Percentiles rank a stretch among this genome's conserved stretches.
phyloP scores from a whole-genome alignment of 2,329 filamentous ascomycete genomes.

The Incumbomyces lentus region DNA sequence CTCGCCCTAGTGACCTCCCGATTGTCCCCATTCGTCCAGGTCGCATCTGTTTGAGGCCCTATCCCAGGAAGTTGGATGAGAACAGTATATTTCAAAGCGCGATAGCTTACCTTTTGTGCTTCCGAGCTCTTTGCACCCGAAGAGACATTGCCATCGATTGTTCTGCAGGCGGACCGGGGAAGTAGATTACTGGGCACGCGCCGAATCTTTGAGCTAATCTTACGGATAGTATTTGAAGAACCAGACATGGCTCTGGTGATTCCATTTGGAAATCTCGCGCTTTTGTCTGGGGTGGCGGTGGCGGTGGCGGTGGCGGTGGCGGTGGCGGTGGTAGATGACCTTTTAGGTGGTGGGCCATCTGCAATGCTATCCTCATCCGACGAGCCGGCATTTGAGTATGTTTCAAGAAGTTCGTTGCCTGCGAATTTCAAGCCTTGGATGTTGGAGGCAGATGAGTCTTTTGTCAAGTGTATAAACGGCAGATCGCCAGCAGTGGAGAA shows the following conservation, averaged over 20 bases:
- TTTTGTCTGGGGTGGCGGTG: background rate
- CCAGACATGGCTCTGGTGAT: conserved; percentile 1
- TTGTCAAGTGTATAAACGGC: background rate
- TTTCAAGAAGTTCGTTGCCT: background rate
- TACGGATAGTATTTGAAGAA: background rate
- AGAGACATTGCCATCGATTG: background rate
- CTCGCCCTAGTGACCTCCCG: too few relatives aligned
- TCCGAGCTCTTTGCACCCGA: background rate
- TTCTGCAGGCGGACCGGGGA: background rate
- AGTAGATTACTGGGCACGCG: background rate
- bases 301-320: too few relatives aligned
- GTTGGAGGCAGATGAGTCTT: background rate
- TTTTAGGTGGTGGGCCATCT: background rate
- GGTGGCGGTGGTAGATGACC: background rate
- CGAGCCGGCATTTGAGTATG: background rate
- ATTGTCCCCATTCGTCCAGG: too few relatives aligned
- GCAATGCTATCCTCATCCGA: conserved; percentile 4
- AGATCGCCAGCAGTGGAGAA: conserved; percentile 11
- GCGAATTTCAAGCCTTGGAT: background rate
- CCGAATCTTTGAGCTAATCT: conserved; percentile 3
- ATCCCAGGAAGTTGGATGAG: too few relatives aligned
- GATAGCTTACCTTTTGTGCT: too few relatives aligned
- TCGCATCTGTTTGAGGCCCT: too few relatives aligned
- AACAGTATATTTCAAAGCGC: too few relatives aligned
- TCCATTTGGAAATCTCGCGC: background rate